Conservation (phyloP, 495 filamentous ascomycete genomes). For the Entonaema liquescens region DNA sequence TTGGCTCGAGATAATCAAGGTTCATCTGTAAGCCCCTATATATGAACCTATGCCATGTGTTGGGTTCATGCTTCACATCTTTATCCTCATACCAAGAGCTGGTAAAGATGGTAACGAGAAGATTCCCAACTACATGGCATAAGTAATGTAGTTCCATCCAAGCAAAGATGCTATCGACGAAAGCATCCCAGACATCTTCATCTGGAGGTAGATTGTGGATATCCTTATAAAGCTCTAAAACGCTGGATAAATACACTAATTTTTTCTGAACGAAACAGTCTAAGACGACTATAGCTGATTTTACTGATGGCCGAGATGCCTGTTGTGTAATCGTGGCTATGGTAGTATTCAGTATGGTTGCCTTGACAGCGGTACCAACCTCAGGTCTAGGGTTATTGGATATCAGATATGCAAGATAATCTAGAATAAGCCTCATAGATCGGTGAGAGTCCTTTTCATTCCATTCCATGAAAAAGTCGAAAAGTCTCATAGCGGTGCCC, state of each 20-base stretch:
- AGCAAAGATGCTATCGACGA: slow-evolving; percentile 61
- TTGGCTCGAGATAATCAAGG: slow-evolving; percentile 65
- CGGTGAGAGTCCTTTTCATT: slow-evolving; percentile 78
- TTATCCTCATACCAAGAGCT: slow-evolving; percentile 45
- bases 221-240: slow-evolving; percentile 49
- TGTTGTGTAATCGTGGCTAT: slow-evolving; percentile 60
- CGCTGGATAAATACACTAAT: slow-evolving; percentile 52
- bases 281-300: slow-evolving; percentile 68
- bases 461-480: slow-evolving; percentile 76
- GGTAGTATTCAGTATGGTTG: slow-evolving; percentile 52
- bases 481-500: slow-evolving; percentile 64
- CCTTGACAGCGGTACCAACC: slow-evolving; percentile 48
- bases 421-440: slow-evolving; percentile 76
- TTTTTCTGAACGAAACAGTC: slow-evolving; percentile 66
- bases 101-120: slow-evolving; percentile 67
- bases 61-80: slow-evolving; percentile 44
- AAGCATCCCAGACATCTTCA: slow-evolving; percentile 48
- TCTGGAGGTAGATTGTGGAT: slow-evolving; percentile 40
- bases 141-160: slow-evolving; percentile 71
- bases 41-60: slow-evolving; percentile 61
- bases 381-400: slow-evolving; percentile 56
- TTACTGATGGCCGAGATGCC: slow-evolving; percentile 63
- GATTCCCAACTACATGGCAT: slow-evolving; percentile 69
- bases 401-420: slow-evolving; percentile 63
- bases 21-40: slow-evolving; percentile 56